Base-by-base conservation (phyloP, 352 stramenopile species). In the Pythium guiyangense region DNA sequence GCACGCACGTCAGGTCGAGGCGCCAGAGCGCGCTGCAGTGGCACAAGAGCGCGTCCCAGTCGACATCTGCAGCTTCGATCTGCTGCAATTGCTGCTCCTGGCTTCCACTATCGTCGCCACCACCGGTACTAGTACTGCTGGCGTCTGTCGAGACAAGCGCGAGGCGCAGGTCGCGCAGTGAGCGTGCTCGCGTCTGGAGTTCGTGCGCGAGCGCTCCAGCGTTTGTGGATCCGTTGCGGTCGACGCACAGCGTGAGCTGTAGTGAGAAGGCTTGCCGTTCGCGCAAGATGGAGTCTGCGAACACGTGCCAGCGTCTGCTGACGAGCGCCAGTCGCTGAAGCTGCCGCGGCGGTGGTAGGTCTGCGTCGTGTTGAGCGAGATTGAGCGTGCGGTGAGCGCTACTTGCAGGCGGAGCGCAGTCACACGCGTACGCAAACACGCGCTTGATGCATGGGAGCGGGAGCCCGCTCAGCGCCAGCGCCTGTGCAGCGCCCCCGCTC, bases 1-100 rank as follows among this genome's bases (percentile, higher is more conserved):
- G 39, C 26, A 57, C 20, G 10, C 20, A 18, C 4, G 57, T 52
- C 11, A 62, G 57, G 47, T 62, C 57, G 11, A 62, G 49, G 1
- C 57, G 49, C 20, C 34, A 46, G 15, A 62, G 39, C 20, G 18
- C 26, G 4, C 6, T 22, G 31, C 57, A 62, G 18, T 52, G 31
- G 11, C 27, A 18, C 20, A 62, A 29, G 1, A 43, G 15, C 20
- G 14, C 20, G 17, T 25, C 15, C 53, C 53, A 59, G 44, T 52
- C 22, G n/a, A 59, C 27, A 2, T 9, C n/a, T 4, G 25, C 0
- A 34, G 43, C 3, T 1, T 34, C 43, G 15, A 31, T 22, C 4
- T 34, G 22, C 14, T 25, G 1, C 8, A n/a, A 18, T 4, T 39
- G 22, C 10, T 18, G 39, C 25, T 25, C 18, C 6, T 26, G 11